These are phyloP conservation scores for Mrakia gelida DNA, from an alignment of 768 basidiomycete species.

Conservation along the genomic window DNA sequence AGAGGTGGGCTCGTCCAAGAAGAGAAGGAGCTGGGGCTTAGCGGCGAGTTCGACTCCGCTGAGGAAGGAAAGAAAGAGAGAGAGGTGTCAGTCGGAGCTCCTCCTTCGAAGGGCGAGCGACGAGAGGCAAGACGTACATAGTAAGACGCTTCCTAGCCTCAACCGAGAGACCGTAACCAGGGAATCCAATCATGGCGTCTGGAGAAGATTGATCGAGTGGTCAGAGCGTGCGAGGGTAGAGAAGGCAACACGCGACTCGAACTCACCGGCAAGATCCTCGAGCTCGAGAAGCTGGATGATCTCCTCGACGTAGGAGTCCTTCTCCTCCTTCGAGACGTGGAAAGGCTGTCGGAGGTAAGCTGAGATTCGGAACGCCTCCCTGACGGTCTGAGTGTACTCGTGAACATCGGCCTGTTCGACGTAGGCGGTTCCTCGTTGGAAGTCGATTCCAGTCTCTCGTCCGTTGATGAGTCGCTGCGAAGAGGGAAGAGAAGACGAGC, in stretches of 20 bases:
- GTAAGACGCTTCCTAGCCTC: constrained; percentile 67
- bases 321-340: constrained; percentile 61
- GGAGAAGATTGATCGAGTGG: too few relatives aligned
- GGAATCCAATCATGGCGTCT: constrained; percentile 63
- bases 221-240: too few relatives aligned
- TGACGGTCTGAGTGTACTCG: constrained; percentile 59
- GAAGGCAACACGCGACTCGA: too few relatives aligned
- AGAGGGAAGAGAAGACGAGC: too few relatives aligned
- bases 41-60: constrained; percentile 54
- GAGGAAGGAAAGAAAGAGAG: too few relatives aligned
- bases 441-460: constrained; percentile 55
- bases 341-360: constrained; percentile 72
- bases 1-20: constrained; percentile 48
- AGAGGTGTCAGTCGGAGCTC: too few relatives aligned
- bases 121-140: not conserved
- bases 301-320: constrained; percentile 61
- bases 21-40: constrained; percentile 75
- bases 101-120: too few relatives aligned
- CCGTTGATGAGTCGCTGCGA: constrained; percentile 55
- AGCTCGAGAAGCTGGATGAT: constrained; percentile 51
- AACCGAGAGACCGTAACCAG: constrained; percentile 54
- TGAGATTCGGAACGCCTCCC: constrained; percentile 74
- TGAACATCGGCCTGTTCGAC: constrained; percentile 73
- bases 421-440: constrained; percentile 54
- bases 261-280: constrained; percentile 62